Percentiles rank a stretch among this genome's conserved stretches.
Evolutionary conservation across 1,284 basidiomycete genomes (phyloP).

Genomic region (Gymnopus androsaceus): DNA sequence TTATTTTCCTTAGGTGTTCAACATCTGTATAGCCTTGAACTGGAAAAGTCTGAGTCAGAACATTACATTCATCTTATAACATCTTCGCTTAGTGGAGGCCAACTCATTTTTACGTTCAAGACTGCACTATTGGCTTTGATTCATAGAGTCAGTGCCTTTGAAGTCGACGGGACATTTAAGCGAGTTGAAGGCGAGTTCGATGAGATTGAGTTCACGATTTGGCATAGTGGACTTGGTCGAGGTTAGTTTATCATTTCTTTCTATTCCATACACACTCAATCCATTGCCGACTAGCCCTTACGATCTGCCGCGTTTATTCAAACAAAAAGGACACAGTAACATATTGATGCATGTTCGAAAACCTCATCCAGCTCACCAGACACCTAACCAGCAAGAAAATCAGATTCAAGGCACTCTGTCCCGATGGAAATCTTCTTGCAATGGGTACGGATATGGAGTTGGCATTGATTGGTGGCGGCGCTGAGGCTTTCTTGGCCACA

Average conservation of each 20-base stretch:
- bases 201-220: slow-evolving; percentile 24
- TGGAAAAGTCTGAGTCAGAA: slow-evolving; percentile 1
- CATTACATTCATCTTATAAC: slow-evolving; percentile 17
- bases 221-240: slow-evolving; percentile 14
- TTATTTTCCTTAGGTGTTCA: background rate
- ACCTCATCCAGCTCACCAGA: background rate
- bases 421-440: slow-evolving; percentile 4
- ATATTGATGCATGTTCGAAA: slow-evolving; percentile 3
- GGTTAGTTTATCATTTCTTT: slow-evolving; percentile 15
- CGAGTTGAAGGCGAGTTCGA: slow-evolving; percentile 14
- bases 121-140: slow-evolving; percentile 17
- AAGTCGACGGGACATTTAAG: slow-evolving; percentile 21
- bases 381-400: slow-evolving; percentile 19
- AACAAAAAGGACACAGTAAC: background rate
- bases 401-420: background rate
- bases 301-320: slow-evolving; percentile 9
- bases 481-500: background rate
- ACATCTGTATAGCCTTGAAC: background rate
- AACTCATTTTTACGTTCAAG: slow-evolving; percentile 19
- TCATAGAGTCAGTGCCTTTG: slow-evolving; percentile 15
- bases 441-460: slow-evolving; percentile 12
- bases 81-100: slow-evolving; percentile 5
- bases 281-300: background rate
- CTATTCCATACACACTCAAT: background rate
- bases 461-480: background rate